Base-by-base conservation (phyloP, 2,329 filamentous ascomycete species). In the Clonostachys sp. region DNA sequence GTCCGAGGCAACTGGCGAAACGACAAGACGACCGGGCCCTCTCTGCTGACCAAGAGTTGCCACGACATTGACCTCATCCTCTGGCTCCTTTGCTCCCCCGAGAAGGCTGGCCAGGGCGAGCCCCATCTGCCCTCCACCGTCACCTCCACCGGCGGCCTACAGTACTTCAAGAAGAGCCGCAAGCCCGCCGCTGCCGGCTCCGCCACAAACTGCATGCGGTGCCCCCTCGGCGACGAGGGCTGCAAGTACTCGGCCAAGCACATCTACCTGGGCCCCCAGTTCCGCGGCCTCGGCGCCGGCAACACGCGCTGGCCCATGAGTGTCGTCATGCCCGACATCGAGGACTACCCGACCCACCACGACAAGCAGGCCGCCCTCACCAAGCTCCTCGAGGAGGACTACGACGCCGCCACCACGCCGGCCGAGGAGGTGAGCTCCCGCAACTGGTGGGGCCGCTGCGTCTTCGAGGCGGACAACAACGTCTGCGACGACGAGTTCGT, bases 1-100 rank as follows among this genome's bases (percentile, higher is more conserved):
- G 92, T 97, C 35, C 81, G 89, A 42, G 94, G 94, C 14, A 96
- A 97, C 67, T 97, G 94, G 94, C 82, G 92, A 6, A 89, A 88
- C 52, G 83, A 89, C 54, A 85, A 82, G 1, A 85, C 72, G 6
- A 84, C 79, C n/a, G 91, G 80, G 20, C 92, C 85, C 7, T 92
- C 88, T 2, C 75, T 99, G 2, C 76, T 99, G 33, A 96, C 92
- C 4, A 99, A 97, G 68, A 95, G 89, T 50, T 97, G 94, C 57
- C 94, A 99, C 59, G 94, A 99, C 57, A 88, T 99, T 44, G 94
- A 99, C 61, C 82, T 97, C 48, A 70, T 97, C 5, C 73, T 97
- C 14, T 99, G 94, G 94, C 71, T 97, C 42, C 77, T 97, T 12
- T 92, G 86, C 60, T 89, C 88, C 1, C 88, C 89, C 1, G 61